A percentile compares a stretch with the other conserved stretches of the same genome.
Conservation (phyloP, 2,329 filamentous ascomycete species). For the Blastomyces percursus region DNA sequence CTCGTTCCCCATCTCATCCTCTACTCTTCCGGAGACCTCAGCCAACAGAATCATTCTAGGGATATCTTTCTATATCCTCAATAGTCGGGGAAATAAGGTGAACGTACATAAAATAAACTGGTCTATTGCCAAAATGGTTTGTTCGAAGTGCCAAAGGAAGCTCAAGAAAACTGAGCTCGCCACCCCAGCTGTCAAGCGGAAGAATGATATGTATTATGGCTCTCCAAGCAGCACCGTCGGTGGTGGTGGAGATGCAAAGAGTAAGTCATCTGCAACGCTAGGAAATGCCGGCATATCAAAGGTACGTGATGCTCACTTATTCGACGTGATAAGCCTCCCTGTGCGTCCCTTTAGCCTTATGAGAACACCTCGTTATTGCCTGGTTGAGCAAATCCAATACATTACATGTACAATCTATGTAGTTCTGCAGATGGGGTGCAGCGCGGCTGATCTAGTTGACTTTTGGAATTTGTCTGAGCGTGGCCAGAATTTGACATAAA, state of each 20-base stretch:
- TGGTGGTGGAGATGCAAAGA: constrained; percentile 30
- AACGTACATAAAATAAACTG: not conserved
- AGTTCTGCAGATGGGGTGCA: not conserved
- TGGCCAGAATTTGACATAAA: not conserved
- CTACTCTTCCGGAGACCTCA: not conserved
- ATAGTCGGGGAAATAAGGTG: not conserved
- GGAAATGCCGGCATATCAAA: constrained; percentile 51
- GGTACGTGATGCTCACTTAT: constrained; percentile 26
- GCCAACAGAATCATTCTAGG: not conserved
- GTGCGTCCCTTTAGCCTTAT: not conserved
- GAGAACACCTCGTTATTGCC: too few species aligned
- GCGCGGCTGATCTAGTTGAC: not conserved
- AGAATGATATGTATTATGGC: constrained; percentile 55
- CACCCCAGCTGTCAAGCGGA: constrained; percentile 56
- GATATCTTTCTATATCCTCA: not conserved
- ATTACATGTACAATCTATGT: not conserved
- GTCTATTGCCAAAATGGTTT: constrained; percentile 44
- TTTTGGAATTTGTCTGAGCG: not conserved
- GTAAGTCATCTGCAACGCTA: constrained; percentile 41
- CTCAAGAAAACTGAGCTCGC: constrained; percentile 50
- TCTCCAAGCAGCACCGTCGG: constrained; percentile 38
- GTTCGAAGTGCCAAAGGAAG: constrained; percentile 53
- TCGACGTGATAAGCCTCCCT: not conserved
- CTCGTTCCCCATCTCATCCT: not conserved
- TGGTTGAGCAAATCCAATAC: not conserved